Percentiles rank a stretch among this genome's conserved stretches.
These are phyloP conservation scores for Solanum sitiens DNA, from an alignment of 257 asterid species.

Conservation along the genomic window DNA sequence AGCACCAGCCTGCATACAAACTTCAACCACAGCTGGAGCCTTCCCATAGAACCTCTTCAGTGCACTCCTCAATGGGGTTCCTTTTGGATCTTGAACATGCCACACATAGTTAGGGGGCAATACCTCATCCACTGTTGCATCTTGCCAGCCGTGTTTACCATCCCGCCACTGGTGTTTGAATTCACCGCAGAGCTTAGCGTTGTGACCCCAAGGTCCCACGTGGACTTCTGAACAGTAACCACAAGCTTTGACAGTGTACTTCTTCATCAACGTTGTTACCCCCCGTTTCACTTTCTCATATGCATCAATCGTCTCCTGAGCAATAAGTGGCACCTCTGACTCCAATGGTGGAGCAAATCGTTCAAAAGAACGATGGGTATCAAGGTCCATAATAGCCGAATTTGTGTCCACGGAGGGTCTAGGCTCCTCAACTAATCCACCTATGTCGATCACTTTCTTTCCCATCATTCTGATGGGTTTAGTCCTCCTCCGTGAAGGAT, in stretches of 20 bases:
- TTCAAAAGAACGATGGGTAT: constrained; percentile 58
- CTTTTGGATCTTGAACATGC: constrained; percentile 66
- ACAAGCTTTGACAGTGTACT: constrained; percentile 84
- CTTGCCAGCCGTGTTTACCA: constrained; percentile 98
- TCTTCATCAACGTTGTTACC: constrained; percentile 59
- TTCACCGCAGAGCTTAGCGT: constrained; percentile 85
- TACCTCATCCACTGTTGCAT: constrained; percentile 81
- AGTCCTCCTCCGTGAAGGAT: constrained; percentile 77
- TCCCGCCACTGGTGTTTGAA: constrained; percentile 97
- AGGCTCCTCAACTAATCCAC: constrained; percentile 66
- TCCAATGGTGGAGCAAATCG: constrained; percentile 47
- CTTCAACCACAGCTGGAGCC: constrained; percentile 77
- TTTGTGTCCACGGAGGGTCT: constrained; percentile 10
- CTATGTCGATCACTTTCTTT: constrained; percentile 55
- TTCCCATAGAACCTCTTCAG: constrained; percentile 76
- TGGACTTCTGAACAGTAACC: constrained; percentile 96
- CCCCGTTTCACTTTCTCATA: constrained; percentile 71
- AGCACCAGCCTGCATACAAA: constrained; percentile 93
- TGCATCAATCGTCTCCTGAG: constrained; percentile 56
- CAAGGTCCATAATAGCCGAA: constrained; percentile 35
- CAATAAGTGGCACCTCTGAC: constrained; percentile 35
- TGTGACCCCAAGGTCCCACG: constrained; percentile 97
- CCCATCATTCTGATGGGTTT: constrained; percentile 80
- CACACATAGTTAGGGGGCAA: constrained; percentile 81
- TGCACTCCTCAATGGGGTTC: constrained; percentile 44